Conservation (phyloP, 1,284 basidiomycete species). For the Grifola frondosa region DNA sequence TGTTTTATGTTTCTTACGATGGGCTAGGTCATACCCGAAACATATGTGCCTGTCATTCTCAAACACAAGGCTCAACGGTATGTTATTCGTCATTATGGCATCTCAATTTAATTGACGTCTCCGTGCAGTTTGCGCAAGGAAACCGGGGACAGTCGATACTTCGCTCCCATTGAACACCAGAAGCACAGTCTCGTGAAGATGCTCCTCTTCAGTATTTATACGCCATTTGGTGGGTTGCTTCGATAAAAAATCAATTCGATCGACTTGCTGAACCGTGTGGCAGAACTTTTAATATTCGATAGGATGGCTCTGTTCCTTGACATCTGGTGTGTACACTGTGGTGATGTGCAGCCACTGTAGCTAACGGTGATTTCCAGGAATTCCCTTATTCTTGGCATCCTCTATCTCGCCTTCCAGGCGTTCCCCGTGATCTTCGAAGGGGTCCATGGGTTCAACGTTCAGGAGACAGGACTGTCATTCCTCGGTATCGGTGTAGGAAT, state of each 20-base stretch:
- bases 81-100: conserved; percentile 2
- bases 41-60: conserved; percentile 65
- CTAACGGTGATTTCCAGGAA: conserved; percentile 33
- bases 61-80: conserved; percentile 51
- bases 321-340: conserved; percentile 40
- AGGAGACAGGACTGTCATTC: conserved; percentile 66
- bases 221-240: conserved; percentile 67
- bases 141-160: conserved; percentile 55
- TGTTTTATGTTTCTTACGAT: background rate
- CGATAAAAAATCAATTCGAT: background rate
- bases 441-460: conserved; percentile 59
- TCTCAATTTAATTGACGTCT: background rate
- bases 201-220: conserved; percentile 42
- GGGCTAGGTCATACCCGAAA: conserved; percentile 67
- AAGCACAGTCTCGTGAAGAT: conserved; percentile 40
- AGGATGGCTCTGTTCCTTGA: conserved; percentile 75
- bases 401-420: conserved; percentile 74
- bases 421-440: conserved; percentile 71
- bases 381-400: conserved; percentile 68
- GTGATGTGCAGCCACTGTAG: too few species aligned
- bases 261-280: background rate
- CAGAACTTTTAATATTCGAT: conserved; percentile 70
- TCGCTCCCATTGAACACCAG: conserved; percentile 53
- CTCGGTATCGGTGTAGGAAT: conserved; percentile 74
- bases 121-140: conserved; percentile 48